Base-by-base conservation (phyloP, 2,329 filamentous ascomycete species). In the Lachnellula willkommii region DNA sequence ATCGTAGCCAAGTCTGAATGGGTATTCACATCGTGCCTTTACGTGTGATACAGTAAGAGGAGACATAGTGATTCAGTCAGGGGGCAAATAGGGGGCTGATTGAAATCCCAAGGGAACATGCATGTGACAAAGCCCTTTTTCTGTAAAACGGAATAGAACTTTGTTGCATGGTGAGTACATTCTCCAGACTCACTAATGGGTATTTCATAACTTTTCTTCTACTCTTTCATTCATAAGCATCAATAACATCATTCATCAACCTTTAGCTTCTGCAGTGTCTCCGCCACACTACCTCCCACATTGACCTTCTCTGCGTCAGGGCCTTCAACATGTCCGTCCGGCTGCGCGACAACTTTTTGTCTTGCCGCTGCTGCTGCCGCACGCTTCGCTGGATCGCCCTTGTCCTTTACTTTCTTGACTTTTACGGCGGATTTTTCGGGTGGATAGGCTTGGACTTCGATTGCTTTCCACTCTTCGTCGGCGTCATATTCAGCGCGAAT, bases 401-500 rank as follows among this genome's bases (percentile, higher is more conserved):
- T 67, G 26, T 66, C 66, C 56, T 65, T 82, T 80, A 1, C 89
- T 88, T 73, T 87, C 85, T 66, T 92, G 20, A 46, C 72, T 66
- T 83, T 83, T 62, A 79, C 77, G 68, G 80, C 83, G 74, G 90
- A 88, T 76, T 90, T 85, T 70, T 81, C 79, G 63, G 83, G 80
- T 17, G 94, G 94, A 79, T 97, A 99, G 32, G 92, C 94, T 70
- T 87, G 85, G 52, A 81, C 70, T 50, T 86, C 81, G 53, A 90
- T 80, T 55, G 85, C 83, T 74, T 95, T 87, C 91, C 91, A 97
- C 67, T 92, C 90, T 32, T 79, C 67, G 0, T 82, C 87, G 0
- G 79, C 80, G 60, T 88, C 75, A 74, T 83, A 97, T 5, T 85
- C 86, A 3, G 77, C 79, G 62, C 87, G 85, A 57, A 99, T 93